These are phyloP conservation scores for Aspergillus egyptiacus DNA, from an alignment of 495 filamentous ascomycete genomes.

Conservation along the genomic window DNA sequence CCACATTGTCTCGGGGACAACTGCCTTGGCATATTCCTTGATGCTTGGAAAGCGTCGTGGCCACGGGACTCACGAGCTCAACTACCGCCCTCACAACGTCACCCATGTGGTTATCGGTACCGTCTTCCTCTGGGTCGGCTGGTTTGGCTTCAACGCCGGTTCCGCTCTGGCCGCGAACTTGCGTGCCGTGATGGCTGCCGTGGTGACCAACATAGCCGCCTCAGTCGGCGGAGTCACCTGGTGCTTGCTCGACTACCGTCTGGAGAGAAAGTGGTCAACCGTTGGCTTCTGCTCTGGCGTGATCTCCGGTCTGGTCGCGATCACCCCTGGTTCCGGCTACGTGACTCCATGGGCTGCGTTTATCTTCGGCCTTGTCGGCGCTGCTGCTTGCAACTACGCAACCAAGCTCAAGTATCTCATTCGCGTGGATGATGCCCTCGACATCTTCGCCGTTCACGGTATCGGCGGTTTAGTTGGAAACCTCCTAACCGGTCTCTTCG, in stretches of 20 bases:
- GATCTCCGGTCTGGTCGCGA: conserved; percentile 85
- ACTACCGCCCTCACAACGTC: conserved; percentile 97
- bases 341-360: conserved; percentile 94
- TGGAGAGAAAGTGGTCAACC: conserved; percentile 94
- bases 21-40: conserved; percentile 81
- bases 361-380: conserved; percentile 80
- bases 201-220: conserved; percentile 52
- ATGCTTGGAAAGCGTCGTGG: conserved; percentile 80
- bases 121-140: conserved; percentile 97
- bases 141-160: conserved; percentile 98
- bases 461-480: conserved; percentile 88
- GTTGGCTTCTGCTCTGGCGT: conserved; percentile 96
- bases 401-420: conserved; percentile 94
- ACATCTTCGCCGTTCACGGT: conserved; percentile 90
- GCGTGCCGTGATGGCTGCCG: conserved; percentile 59
- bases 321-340: conserved; percentile 86
- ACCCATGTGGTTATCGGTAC: conserved; percentile 95
- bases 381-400: conserved; percentile 83
- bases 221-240: conserved; percentile 84
- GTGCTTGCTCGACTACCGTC: conserved; percentile 89
- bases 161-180: conserved; percentile 85
- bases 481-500: conserved; percentile 84
- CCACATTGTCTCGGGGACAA: conserved; percentile 86
- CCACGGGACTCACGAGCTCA: conserved; percentile 81
- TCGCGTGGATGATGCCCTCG: conserved; percentile 80